A percentile compares a stretch with the other conserved stretches of the same genome.
These are phyloP conservation scores for Pouteria glomerata DNA, from an alignment of 148 eudicot genomes.

Conservation along the genomic window DNA sequence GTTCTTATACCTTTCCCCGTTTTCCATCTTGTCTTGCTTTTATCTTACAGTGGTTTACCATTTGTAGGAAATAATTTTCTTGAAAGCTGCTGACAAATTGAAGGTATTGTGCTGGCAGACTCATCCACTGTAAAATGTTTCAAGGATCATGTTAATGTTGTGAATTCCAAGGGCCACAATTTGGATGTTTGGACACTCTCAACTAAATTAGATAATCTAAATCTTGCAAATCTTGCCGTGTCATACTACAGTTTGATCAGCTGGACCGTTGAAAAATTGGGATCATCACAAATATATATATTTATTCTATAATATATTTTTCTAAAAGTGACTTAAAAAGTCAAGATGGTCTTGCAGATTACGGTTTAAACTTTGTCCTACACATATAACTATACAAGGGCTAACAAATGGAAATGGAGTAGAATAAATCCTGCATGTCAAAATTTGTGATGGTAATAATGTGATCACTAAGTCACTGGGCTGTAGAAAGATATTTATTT, in stretches of 20 bases:
- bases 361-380: background rate
- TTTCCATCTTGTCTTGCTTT: background rate
- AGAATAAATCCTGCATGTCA: background rate
- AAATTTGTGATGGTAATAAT: background rate
- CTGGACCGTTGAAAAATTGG: too few relatives aligned
- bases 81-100: slow-evolving; percentile 51
- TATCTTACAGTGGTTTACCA: slow-evolving; percentile 19
- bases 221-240: background rate
- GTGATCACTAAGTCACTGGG: too few relatives aligned
- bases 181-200: background rate
- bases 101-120: slow-evolving; percentile 44
- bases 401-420: too few relatives aligned
- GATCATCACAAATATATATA: too few relatives aligned
- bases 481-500: too few relatives aligned
- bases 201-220: background rate
- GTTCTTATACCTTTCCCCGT: background rate
- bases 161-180: background rate
- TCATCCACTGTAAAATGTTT: background rate
- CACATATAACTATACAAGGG: too few relatives aligned
- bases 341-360: background rate
- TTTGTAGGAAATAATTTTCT: slow-evolving; percentile 75
- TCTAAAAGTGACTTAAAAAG: too few relatives aligned
- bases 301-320: too few relatives aligned
- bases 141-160: background rate
- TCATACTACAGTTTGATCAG: background rate